A percentile compares a stretch with the other conserved stretches of the same genome.
These are phyloP conservation scores for Leucoagaricus sp. DNA, from an alignment of 1,284 basidiomycete genomes.

Conservation along the genomic window DNA sequence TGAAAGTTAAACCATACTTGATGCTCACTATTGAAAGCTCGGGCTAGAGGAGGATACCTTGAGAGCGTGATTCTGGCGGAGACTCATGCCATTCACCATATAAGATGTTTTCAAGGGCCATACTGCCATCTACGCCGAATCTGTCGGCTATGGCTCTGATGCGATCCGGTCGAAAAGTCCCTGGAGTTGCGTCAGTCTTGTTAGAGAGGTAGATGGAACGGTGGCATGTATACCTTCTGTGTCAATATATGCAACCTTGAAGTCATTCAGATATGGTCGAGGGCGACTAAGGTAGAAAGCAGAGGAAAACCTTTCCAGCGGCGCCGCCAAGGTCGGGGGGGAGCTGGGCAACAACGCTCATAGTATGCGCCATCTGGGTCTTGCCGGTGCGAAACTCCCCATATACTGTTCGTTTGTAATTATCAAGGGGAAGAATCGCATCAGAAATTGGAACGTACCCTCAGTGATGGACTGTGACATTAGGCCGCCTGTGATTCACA, in stretches of 20 bases:
- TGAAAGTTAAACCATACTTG: slow-evolving; percentile 54
- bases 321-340: slow-evolving; percentile 90
- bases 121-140: slow-evolving; percentile 85
- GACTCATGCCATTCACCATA: slow-evolving; percentile 53
- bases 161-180: slow-evolving; percentile 92
- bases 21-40: slow-evolving; percentile 87
- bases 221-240: slow-evolving; percentile 65
- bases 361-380: slow-evolving; percentile 91
- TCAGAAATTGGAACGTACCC: slow-evolving; percentile 46
- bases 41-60: slow-evolving; percentile 41
- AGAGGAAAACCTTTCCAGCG: slow-evolving; percentile 72
- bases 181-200: slow-evolving; percentile 33
- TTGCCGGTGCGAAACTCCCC: slow-evolving; percentile 86
- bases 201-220: not conserved
- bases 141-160: slow-evolving; percentile 88
- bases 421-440: not conserved
- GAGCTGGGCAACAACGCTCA: slow-evolving; percentile 87
- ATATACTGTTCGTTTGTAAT: slow-evolving; percentile 50
- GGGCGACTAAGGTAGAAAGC: not conserved
- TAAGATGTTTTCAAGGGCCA: slow-evolving; percentile 86
- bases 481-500: slow-evolving; percentile 60
- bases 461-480: slow-evolving; percentile 92
- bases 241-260: slow-evolving; percentile 90
- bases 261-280: not conserved
- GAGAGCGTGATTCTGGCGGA: not conserved